Evolutionary conservation across 192 early-diverging fungal species (phyloP).

Genomic region (Coemansia guatemalensis): DNA sequence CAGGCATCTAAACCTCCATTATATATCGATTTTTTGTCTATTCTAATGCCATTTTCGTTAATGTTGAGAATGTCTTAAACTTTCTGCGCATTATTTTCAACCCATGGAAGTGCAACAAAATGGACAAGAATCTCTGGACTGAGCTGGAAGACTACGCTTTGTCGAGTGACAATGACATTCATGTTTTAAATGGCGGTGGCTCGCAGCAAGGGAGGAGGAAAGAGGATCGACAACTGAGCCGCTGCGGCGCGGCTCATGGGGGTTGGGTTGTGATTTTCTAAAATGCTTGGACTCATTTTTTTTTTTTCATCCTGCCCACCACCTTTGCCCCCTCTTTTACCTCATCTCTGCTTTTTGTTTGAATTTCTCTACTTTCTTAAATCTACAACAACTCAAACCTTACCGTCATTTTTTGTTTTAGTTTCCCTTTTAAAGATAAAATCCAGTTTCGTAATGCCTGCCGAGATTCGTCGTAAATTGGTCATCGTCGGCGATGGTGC

Average conservation of each 20-base stretch:
- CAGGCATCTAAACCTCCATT: not conserved
- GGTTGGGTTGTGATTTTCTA: not conserved
- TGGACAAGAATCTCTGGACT: not conserved
- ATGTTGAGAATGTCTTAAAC: not conserved
- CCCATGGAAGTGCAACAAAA: not conserved
- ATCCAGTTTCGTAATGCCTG: constrained; percentile 30
- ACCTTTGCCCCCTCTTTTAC: not conserved
- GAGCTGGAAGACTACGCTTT: not conserved
- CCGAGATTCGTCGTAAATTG: constrained; percentile 65
- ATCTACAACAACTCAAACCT: not conserved
- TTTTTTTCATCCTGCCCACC: not conserved
- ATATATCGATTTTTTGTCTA: too few species aligned
- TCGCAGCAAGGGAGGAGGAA: too few species aligned
- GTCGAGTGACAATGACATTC: not conserved
- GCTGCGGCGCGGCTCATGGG: not conserved
- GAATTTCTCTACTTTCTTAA: constrained; percentile 4
- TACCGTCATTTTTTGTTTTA: constrained; percentile 12
- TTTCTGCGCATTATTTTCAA: too few species aligned
- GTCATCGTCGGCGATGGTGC: constrained; percentile 95
- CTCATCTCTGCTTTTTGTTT: constrained; percentile 6
- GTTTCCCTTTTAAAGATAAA: constrained; percentile 13
- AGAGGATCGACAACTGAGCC: constrained; percentile 4
- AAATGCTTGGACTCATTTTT: not conserved
- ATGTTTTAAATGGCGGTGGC: too few species aligned
- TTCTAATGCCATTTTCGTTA: not conserved